Percentiles rank a stretch among this genome's conserved stretches.
phyloP scores from a whole-genome alignment of 2,329 filamentous ascomycete species.

The Sphaerulina musiva region DNA sequence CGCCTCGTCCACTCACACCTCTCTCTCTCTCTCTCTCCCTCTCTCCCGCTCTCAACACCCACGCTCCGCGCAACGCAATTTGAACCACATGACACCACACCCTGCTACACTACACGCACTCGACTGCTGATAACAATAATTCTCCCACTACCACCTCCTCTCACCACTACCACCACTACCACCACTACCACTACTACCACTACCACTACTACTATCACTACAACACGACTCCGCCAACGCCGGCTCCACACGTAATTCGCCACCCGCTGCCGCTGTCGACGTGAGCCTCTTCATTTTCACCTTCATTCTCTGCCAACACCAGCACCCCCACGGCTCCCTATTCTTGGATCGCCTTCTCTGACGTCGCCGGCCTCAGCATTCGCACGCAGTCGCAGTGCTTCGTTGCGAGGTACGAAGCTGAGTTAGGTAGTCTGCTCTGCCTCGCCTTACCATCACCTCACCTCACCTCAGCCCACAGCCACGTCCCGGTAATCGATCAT shows the following conservation, averaged over 20 bases:
- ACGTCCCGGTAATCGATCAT: slow-evolving; percentile 1
- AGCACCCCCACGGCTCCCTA: too few species aligned
- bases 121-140: not conserved
- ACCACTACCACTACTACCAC: not conserved
- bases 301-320: too few species aligned
- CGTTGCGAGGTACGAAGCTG: too few species aligned
- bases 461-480: not conserved
- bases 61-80: not conserved
- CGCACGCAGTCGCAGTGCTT: too few species aligned
- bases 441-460: not conserved
- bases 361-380: too few species aligned
- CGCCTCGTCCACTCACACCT: not conserved
- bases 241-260: too few species aligned
- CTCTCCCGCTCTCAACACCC: not conserved
- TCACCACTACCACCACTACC: not conserved
- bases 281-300: too few species aligned
- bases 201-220: not conserved
- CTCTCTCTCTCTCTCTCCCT: not conserved
- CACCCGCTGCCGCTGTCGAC: too few species aligned
- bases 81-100: not conserved
- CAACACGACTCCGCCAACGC: too few species aligned
- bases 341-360: too few species aligned
- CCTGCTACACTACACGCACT: not conserved
- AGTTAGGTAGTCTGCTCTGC: slow-evolving; percentile 3
- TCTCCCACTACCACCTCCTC: not conserved